Evolutionary conservation across 2,329 filamentous ascomycete species (phyloP).

Genomic region (Mycocentrospora acerina): DNA sequence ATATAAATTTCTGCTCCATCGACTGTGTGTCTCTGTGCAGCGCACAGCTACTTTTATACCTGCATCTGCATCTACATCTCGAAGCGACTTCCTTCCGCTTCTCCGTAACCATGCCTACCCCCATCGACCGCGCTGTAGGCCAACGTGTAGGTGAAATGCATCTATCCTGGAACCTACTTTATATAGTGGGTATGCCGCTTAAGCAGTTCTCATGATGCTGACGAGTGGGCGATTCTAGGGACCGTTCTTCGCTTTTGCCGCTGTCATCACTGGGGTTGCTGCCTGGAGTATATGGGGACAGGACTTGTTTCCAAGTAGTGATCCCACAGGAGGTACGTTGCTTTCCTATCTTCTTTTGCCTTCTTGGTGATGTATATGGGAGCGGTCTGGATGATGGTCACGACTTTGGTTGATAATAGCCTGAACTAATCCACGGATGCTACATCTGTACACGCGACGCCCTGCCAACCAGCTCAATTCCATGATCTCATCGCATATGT

Average conservation of each 20-base stretch:
- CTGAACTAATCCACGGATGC: no score
- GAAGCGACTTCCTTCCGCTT: not conserved
- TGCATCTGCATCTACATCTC: no score
- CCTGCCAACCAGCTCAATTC: no score
- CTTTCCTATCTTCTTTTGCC: conserved; percentile 1
- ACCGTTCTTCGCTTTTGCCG: conserved; percentile 63
- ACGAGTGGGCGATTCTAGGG: conserved; percentile 21
- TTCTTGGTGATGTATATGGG: not conserved
- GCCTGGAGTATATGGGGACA: conserved; percentile 83
- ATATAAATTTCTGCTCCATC: no score
- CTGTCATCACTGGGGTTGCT: conserved; percentile 77
- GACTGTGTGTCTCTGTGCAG: no score
- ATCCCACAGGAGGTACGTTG: conserved; percentile 72
- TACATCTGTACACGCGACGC: no score
- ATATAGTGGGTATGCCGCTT: conserved; percentile 19
- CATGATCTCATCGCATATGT: no score
- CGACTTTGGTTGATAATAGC: no score
- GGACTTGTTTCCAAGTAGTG: conserved; percentile 77
- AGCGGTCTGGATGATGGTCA: no score
- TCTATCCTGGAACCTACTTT: conserved; percentile 22
- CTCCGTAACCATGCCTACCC: conserved; percentile 48
- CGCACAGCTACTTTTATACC: no score
- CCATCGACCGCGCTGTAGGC: conserved; percentile 51
- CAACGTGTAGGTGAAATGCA: conserved; percentile 41
- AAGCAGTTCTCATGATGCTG: conserved; percentile 1